Evolutionary conservation across 768 basidiomycete genomes (phyloP), one percentile per base, ranked within the genome.

Genomic region (Tylopilus vinaceipallidus): DNA sequence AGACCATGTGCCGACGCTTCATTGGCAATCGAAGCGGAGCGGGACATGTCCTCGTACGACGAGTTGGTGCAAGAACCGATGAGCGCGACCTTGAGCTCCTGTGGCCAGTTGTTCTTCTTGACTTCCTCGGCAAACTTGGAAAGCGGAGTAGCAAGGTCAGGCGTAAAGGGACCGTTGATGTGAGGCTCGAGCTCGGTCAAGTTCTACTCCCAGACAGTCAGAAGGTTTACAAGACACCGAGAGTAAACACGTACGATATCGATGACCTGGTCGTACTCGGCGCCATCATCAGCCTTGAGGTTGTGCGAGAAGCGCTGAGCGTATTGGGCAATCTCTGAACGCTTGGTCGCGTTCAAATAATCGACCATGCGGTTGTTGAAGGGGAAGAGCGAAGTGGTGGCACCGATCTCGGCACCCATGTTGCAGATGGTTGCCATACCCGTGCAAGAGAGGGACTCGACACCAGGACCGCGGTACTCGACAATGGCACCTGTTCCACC

Each of bases 31-130:
- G 88, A 88, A 24, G 93, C 95, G 34, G 95, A 90, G 67, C 97
- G 93, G 32, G 93, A 88, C 95, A 98, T 97, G 74, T 99, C 97
- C 75, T 99, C 97, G 68, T 99, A 99, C 29, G 97, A 98, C 40
- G 97, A 98, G 83, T 99, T 99, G 70, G 97, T 98, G 86, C 97
- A 99, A 40, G 97, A 98, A 45, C 97, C 97, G 68, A 99, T 98
- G 50, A 99, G 86, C 53, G 84, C 92, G 62, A 98, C 97, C 76
- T 90, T 93, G 75, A 99, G 84, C 69, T 99, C 95, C 47, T 86
- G 78, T 32, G 97, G 97, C 97, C 97, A 98, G 69, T 80, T 77
- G 77, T 98, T 98, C 77, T 90, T 85, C 82, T 91, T 92, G 53
- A 89, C 92, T 59, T 84, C 92, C 27, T 77, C 75, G 44, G 90